These are phyloP conservation scores for Chlamydomonas eustigma DNA, from an alignment of 139 green algal species.

Conservation along the genomic window DNA sequence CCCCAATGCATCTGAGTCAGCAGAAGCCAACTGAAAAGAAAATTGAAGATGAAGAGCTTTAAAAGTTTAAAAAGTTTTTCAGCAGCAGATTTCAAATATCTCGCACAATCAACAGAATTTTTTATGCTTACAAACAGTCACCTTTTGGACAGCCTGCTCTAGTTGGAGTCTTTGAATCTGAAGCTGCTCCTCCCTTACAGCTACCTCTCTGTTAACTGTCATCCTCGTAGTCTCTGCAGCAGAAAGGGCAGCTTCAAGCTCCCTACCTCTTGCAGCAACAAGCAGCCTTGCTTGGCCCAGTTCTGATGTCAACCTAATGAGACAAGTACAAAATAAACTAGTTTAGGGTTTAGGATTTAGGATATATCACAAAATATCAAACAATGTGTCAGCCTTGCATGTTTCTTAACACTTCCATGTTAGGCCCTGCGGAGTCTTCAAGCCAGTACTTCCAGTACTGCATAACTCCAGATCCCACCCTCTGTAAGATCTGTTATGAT, in stretches of 20 bases:
- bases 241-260: background rate
- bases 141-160: background rate
- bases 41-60: background rate
- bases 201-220: background rate
- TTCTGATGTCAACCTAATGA: background rate
- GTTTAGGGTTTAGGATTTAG: too few relatives aligned
- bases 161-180: background rate
- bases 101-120: too few relatives aligned
- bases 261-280: background rate
- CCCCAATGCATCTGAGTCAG: background rate
- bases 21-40: background rate
- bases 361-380: too few relatives aligned
- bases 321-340: background rate
- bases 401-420: too few relatives aligned
- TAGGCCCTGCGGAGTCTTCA: too few relatives aligned
- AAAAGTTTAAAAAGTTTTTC: too few relatives aligned
- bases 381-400: too few relatives aligned
- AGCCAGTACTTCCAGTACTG: too few relatives aligned
- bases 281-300: background rate
- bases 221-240: background rate
- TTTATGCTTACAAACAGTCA: background rate
- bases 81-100: too few relatives aligned
- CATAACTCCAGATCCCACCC: too few relatives aligned
- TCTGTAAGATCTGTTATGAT: too few relatives aligned
- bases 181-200: background rate